These are phyloP conservation scores for Phlyctochytrium arcticum DNA, from an alignment of 192 early-diverging fungal species.

Conservation along the genomic window DNA sequence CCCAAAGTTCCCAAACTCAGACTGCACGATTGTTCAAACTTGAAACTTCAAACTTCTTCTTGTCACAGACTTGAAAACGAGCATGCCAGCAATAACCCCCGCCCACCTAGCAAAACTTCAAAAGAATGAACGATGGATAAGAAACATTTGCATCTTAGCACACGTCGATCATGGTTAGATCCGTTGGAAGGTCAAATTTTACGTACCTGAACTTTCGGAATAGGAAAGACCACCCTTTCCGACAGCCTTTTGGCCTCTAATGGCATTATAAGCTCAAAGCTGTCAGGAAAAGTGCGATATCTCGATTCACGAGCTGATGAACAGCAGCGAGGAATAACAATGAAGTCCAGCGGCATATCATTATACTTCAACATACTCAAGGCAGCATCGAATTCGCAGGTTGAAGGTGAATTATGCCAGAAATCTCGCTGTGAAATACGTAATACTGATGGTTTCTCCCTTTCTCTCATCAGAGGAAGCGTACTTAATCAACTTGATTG, in stretches of 20 bases:
- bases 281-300: constrained; percentile 94
- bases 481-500: constrained; percentile 94
- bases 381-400: no score
- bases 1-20: no score
- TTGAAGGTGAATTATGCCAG: no score
- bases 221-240: constrained; percentile 89
- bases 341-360: constrained; percentile 96
- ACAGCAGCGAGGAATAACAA: constrained; percentile 97
- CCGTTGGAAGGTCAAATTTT: background rate
- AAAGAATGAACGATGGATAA: constrained; percentile 62
- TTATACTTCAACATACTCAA: constrained; percentile 80
- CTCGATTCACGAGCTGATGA: constrained; percentile 96
- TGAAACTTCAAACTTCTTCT: no score
- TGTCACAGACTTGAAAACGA: no score
- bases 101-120: constrained; percentile 51
- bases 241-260: constrained; percentile 96
- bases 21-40: no score
- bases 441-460: no score
- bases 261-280: constrained; percentile 93
- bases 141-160: constrained; percentile 97
- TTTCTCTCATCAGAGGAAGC: no score
- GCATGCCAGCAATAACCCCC: constrained; percentile 24
- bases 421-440: no score
- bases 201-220: background rate
- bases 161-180: constrained; percentile 87